Evolutionary conservation across 1,139 yeast genomes (phyloP).

Genomic region (Scheffersomyces titani): DNA sequence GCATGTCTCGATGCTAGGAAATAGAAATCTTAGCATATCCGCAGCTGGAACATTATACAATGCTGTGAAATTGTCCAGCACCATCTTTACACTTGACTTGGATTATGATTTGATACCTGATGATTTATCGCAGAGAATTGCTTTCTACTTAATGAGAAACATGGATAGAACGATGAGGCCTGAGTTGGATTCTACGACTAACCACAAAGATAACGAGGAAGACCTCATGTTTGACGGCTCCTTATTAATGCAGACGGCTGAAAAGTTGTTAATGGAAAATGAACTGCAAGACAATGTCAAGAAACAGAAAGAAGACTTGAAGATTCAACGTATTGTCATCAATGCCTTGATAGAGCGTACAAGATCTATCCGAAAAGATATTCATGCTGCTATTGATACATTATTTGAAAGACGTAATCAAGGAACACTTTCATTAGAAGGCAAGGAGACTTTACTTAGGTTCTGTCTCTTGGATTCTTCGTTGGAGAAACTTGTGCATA

Average conservation of each 20-base stretch:
- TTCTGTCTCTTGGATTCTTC: constrained; percentile 47
- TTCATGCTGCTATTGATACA: constrained; percentile 43
- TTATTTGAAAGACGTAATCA: constrained; percentile 37
- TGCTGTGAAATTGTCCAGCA: constrained; percentile 64
- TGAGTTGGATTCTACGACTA: constrained; percentile 26
- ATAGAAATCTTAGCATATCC: constrained; percentile 53
- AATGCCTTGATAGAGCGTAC: constrained; percentile 48
- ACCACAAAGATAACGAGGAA: constrained; percentile 30
- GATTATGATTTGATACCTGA: constrained; percentile 71
- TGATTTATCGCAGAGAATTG: constrained; percentile 73
- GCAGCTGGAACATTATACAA: constrained; percentile 70
- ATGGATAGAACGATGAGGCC: constrained; percentile 64
- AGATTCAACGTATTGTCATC: constrained; percentile 40
- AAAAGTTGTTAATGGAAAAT: constrained; percentile 22
- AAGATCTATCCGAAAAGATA: constrained; percentile 39
- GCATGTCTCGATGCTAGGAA: constrained; percentile 76
- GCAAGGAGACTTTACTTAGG: constrained; percentile 44
- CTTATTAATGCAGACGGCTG: constrained; percentile 28
- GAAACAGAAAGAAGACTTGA: constrained; percentile 35
- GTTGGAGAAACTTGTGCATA: constrained; percentile 42
- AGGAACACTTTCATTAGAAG: constrained; percentile 43
- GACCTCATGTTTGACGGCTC: constrained; percentile 52
- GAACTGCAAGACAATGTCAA: constrained; percentile 9
- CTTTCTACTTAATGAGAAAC: constrained; percentile 79
- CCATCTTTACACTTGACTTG: constrained; percentile 70